These are phyloP conservation scores for Chlorella sp. DNA, from an alignment of 139 green algal species.

Conservation along the genomic window DNA sequence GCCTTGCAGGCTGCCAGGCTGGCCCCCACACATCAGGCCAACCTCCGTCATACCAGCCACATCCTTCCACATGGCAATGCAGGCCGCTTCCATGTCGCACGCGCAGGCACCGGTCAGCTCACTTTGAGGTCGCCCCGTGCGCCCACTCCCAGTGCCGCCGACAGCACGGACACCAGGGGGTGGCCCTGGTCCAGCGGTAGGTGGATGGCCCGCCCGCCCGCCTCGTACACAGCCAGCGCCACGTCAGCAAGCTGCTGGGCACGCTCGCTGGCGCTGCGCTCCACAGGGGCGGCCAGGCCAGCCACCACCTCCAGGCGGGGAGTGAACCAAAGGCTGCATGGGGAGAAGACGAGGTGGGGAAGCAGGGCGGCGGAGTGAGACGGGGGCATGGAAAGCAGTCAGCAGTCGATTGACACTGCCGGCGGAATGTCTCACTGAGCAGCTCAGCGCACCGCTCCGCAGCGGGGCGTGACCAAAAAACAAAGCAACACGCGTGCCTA, in stretches of 20 bases:
- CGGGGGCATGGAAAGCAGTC: no score
- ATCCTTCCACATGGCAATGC: no score
- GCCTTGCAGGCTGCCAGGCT: no score
- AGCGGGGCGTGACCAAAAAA: no score
- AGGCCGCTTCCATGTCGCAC: neutral
- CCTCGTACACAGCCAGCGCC: slow-evolving; percentile 49
- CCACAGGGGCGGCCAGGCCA: neutral
- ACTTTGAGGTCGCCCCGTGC: slow-evolving; percentile 33
- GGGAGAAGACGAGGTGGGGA: neutral
- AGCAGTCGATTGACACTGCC: no score
- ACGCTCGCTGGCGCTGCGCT: slow-evolving; percentile 36
- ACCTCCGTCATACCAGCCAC: neutral
- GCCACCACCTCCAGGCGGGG: slow-evolving; percentile 12
- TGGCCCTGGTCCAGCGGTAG: slow-evolving; percentile 64
- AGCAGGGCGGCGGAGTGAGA: neutral
- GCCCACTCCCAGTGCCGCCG: slow-evolving; percentile 21
- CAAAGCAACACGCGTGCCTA: no score
- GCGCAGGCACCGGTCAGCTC: neutral
- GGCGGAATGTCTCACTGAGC: no score
- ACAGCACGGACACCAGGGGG: slow-evolving; percentile 63
- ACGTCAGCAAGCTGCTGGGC: slow-evolving; percentile 61
- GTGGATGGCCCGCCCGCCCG: slow-evolving; percentile 51
- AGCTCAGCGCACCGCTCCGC: no score
- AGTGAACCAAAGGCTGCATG: slow-evolving; percentile 57
- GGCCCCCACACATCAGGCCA: no score